A percentile compares a stretch with the other conserved stretches of the same genome.
These are phyloP conservation scores for Middelhovenomyces tepae DNA, from an alignment of 805 yeast genomes.

Conservation along the genomic window DNA sequence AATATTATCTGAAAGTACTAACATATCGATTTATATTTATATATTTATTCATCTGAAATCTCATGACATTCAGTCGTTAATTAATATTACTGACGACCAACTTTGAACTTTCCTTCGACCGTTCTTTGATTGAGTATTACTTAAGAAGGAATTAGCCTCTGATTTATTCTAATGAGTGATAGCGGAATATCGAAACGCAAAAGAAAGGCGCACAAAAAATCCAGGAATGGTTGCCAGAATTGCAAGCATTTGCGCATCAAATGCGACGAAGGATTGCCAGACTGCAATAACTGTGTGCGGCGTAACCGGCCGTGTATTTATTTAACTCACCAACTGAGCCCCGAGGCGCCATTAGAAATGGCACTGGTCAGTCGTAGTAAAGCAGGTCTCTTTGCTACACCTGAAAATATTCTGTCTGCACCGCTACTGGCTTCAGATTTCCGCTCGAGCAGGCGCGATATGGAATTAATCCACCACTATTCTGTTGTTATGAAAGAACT, in stretches of 20 bases:
- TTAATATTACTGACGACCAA: slow-evolving; percentile 7
- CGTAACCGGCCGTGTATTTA: no score
- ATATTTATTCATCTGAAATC: slow-evolving; percentile 1
- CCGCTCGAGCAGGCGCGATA: no score
- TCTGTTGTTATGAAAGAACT: no score
- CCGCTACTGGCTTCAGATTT: no score
- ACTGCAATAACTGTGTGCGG: slow-evolving; percentile 15
- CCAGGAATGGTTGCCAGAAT: slow-evolving; percentile 19
- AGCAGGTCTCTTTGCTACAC: no score
- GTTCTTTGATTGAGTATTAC: slow-evolving; percentile 1
- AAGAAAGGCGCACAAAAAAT: slow-evolving; percentile 18
- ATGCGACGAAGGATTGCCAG: slow-evolving; percentile 20
- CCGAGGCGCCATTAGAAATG: no score
- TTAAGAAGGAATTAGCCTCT: background rate
- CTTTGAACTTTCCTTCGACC: slow-evolving; percentile 4
- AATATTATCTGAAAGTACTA: no score
- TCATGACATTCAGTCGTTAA: slow-evolving; percentile 5
- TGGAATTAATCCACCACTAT: no score
- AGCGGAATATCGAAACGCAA: slow-evolving; percentile 10
- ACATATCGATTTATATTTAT: background rate
- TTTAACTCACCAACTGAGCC: no score
- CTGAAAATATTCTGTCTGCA: no score
- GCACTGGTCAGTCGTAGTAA: no score
- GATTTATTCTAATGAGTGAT: slow-evolving; percentile 3
- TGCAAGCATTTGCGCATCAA: slow-evolving; percentile 19